Evolutionary conservation across 768 basidiomycete genomes (phyloP).

Genomic region (Agaricus subrufescens): DNA sequence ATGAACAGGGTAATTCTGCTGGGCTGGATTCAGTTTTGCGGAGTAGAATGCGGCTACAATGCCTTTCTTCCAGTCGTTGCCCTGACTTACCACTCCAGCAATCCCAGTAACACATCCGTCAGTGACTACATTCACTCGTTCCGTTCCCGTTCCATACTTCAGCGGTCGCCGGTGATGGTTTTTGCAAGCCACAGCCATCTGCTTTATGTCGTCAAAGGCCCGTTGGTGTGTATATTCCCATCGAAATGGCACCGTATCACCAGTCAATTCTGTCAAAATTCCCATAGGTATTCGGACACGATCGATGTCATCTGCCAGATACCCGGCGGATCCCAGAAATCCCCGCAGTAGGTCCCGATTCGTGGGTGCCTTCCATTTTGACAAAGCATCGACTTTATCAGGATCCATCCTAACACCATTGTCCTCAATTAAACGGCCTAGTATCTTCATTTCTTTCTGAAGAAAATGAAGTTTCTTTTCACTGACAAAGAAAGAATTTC

Average conservation of each 20-base stretch:
- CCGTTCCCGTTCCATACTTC: slow-evolving; percentile 13
- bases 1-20: slow-evolving; percentile 36
- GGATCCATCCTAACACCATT: slow-evolving; percentile 40
- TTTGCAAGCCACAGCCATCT: slow-evolving; percentile 11
- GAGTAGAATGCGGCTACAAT: slow-evolving; percentile 28
- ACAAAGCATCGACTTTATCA: slow-evolving; percentile 31
- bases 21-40: slow-evolving; percentile 28
- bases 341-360: slow-evolving; percentile 27
- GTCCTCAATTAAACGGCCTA: slow-evolving; percentile 23
- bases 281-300: slow-evolving; percentile 34
- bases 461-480: no score
- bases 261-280: slow-evolving; percentile 19
- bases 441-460: slow-evolving; percentile 15
- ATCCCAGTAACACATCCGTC: slow-evolving; percentile 27
- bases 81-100: slow-evolving; percentile 23
- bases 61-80: slow-evolving; percentile 18
- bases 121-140: slow-evolving; percentile 22
- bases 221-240: slow-evolving; percentile 24
- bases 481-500: no score
- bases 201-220: slow-evolving; percentile 32
- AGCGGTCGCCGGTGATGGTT: slow-evolving; percentile 20
- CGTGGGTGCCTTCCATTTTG: slow-evolving; percentile 29
- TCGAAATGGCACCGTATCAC: slow-evolving; percentile 19
- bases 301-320: slow-evolving; percentile 27
- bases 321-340: slow-evolving; percentile 25